Percentiles rank a stretch among this genome's conserved stretches.
Evolutionary conservation across 2,329 filamentous ascomycete genomes (phyloP).

Genomic region (Gaeumannomyces tritici): DNA sequence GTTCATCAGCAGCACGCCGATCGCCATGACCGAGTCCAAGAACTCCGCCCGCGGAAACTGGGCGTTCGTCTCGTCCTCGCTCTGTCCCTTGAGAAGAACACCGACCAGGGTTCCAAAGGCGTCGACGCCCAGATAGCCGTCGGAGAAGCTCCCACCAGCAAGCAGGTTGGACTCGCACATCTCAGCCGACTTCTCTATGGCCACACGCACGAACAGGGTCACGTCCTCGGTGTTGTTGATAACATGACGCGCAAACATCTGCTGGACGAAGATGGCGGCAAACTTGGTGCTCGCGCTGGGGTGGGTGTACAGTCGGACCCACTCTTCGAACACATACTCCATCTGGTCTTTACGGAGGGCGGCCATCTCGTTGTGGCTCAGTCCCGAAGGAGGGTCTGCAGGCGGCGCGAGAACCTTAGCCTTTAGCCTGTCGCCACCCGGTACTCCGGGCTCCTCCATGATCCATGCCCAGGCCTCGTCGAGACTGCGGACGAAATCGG

Average conservation of each 20-base stretch:
- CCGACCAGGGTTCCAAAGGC: constrained; percentile 74
- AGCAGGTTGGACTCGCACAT: constrained; percentile 66
- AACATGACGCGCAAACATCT: constrained; percentile 66
- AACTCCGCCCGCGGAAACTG: constrained; percentile 58
- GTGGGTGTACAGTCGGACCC: constrained; percentile 75
- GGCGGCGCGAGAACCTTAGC: constrained; percentile 41
- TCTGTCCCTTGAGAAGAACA: constrained; percentile 63
- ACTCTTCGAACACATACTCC: constrained; percentile 94
- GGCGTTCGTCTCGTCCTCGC: constrained; percentile 46
- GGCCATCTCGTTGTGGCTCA: constrained; percentile 44
- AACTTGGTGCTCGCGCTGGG: constrained; percentile 66
- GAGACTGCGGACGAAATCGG: constrained; percentile 77
- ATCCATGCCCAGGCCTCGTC: constrained; percentile 78
- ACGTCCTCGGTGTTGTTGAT: constrained; percentile 69
- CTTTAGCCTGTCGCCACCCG: constrained; percentile 61
- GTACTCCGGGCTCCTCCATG: constrained; percentile 56
- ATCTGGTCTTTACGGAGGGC: constrained; percentile 67
- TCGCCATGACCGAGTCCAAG: constrained; percentile 65
- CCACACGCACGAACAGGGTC: constrained; percentile 67
- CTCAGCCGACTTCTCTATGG: constrained; percentile 69
- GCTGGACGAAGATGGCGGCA: constrained; percentile 67
- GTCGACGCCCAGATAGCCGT: constrained; percentile 58
- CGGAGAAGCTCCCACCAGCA: constrained; percentile 46
- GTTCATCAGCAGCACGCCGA: constrained; percentile 74
- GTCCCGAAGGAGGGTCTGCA: constrained; percentile 29